phyloP scores from a whole-genome alignment of 2,329 filamentous ascomycete species.

The Clathrospora elynae region DNA sequence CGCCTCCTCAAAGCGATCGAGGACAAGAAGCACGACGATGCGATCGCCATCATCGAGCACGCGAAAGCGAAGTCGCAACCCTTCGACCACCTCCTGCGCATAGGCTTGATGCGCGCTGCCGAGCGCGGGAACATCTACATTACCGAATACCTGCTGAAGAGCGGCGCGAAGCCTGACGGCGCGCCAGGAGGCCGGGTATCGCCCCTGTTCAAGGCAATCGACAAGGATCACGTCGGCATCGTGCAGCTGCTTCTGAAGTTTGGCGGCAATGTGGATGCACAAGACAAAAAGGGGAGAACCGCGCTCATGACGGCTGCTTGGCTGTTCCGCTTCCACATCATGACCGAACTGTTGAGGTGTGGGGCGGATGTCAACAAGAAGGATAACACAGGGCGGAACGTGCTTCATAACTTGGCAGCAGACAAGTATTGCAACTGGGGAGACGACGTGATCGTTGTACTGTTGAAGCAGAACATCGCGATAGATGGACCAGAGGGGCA shows the following conservation, averaged over 20 bases:
- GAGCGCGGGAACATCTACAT: slow-evolving; percentile 40
- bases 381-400: slow-evolving; percentile 42
- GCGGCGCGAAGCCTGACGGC: slow-evolving; percentile 44
- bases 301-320: slow-evolving; percentile 47
- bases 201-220: slow-evolving; percentile 41
- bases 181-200: slow-evolving; percentile 37
- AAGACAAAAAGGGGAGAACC: slow-evolving; percentile 46
- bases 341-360: slow-evolving; percentile 43
- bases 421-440: slow-evolving; percentile 56
- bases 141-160: slow-evolving; percentile 41
- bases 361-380: slow-evolving; percentile 49
- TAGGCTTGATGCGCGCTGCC: slow-evolving; percentile 44
- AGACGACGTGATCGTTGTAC: slow-evolving; percentile 50
- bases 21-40: slow-evolving; percentile 36
- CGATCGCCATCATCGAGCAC: slow-evolving; percentile 44
- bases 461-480: slow-evolving; percentile 49
- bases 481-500: slow-evolving; percentile 50
- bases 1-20: slow-evolving; percentile 46
- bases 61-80: slow-evolving; percentile 39
- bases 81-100: slow-evolving; percentile 44
- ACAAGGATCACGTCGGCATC: slow-evolving; percentile 38
- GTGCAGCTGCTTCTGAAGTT: slow-evolving; percentile 41
- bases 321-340: slow-evolving; percentile 43
- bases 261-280: slow-evolving; percentile 41
- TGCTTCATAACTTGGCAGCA: slow-evolving; percentile 47